Conservation (phyloP, 192 early-diverging fungal genomes). For the Anaeromyces robustus region DNA sequence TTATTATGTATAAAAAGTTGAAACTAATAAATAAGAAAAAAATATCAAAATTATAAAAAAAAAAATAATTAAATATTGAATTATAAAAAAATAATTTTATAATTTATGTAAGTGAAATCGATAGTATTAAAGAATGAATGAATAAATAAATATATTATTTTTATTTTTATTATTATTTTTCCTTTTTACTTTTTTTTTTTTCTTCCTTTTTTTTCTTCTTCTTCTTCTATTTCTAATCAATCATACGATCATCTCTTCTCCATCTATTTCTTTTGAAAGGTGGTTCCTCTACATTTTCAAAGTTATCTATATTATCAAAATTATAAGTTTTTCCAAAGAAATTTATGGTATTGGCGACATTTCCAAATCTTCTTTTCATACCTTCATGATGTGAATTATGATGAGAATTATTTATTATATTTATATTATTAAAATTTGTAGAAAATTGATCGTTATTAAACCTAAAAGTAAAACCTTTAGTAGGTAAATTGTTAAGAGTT, state of each 20-base stretch:
- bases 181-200: no score
- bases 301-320: neutral
- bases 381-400: neutral
- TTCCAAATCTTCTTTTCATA: neutral
- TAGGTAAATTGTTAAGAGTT: neutral
- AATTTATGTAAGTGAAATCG: no score
- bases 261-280: neutral
- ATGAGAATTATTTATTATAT: neutral
- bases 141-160: no score
- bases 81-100: no score
- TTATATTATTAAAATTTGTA: neutral
- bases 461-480: neutral
- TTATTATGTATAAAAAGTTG: no score
- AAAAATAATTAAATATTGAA: no score
- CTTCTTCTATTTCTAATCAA: no score
- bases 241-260: neutral
- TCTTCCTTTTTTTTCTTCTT: no score
- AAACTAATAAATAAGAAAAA: no score
- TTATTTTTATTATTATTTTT: no score
- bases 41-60: no score
- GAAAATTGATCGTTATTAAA: neutral
- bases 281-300: neutral
- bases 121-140: no score
- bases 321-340: neutral
- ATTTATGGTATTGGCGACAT: neutral